Base-by-base conservation (phyloP, 257 asterid genomes). In the Capsicum pubescens region DNA sequence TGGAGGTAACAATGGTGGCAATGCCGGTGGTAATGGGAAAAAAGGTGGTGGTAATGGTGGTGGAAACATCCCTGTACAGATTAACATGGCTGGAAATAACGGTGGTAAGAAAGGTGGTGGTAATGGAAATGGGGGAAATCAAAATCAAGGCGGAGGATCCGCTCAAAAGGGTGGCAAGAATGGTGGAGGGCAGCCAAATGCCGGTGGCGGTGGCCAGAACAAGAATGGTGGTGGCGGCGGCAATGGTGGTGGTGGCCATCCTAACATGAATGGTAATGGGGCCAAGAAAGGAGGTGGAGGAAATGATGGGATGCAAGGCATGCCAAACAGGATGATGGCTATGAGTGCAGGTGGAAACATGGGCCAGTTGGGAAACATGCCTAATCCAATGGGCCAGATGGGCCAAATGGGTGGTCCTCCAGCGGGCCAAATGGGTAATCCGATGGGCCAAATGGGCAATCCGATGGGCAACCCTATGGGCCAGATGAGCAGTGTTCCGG, bases 321-420 rank as follows among this genome's bases (percentile, higher is more conserved):
- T 94, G 97, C 98, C 97, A 8, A 92, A 91, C 90, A 91, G 63
- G 66, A 67, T 94, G 98, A 92, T 95, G 97, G 68, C 91, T 26
- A 86, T 94, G 93, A 93, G 87, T 87, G 87, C 88, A 82, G 94
- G 90, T 60, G 87, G 84, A 58, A 72, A 56, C 9, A 80, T 86
- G 95, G 93, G 93, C 56, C 94, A 83, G 57, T 82, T 87, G 87
- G 92, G 93, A n/a, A 82, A 79, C 78, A 86, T 86, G 87, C 86
- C 90, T n/a, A 76, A 76, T 76, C 81, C 81, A 52, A 87, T 89
- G 89, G 89, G 89, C n/a, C 91, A 84, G 14, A 87, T 88, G 89
- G 91, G 89, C 1, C 88, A 86, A 26, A 81, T 84, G 88, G 82
- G 85, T 59, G 64, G 80, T 84, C 83, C 80, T 82, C 85, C 71